phyloP scores from a whole-genome alignment of 306 rosid species.

The Cicer yamashitae region DNA sequence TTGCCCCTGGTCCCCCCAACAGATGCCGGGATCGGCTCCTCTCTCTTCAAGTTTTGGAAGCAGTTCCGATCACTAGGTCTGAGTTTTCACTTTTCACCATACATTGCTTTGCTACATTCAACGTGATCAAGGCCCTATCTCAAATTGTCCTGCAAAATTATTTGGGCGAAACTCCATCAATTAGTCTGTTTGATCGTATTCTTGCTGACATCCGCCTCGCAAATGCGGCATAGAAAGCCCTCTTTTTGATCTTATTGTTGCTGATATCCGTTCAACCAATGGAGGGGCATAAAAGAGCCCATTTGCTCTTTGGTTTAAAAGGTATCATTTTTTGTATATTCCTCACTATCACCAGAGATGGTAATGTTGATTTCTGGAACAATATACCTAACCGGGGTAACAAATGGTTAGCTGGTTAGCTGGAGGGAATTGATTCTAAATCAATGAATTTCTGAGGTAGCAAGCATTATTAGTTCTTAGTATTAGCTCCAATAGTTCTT shows the following conservation, averaged over 20 bases:
- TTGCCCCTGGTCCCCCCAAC: conserved; percentile 57
- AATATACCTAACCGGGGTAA: background rate
- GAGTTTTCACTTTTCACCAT: background rate
- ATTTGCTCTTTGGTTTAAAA: conserved; percentile 32
- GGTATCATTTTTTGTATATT: conserved; percentile 34
- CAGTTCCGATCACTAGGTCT: conserved; percentile 45
- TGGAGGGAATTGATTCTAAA: conserved; percentile 25
- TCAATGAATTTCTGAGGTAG: conserved; percentile 11
- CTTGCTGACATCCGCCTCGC: background rate
- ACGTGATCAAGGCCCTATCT: conserved; percentile 28
- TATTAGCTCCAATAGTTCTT: conserved; percentile 32
- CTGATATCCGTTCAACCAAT: conserved; percentile 20
- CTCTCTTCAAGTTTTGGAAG: conserved; percentile 79
- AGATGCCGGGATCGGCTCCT: conserved; percentile 63
- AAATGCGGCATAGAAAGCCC: background rate
- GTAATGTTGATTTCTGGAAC: conserved; percentile 31
- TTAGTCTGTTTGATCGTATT: conserved; percentile 5
- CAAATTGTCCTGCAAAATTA: background rate
- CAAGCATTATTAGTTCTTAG: conserved; percentile 1
- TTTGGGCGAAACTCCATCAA: background rate
- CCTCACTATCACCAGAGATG: conserved; percentile 19
- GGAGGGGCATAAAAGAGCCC: conserved; percentile 8
- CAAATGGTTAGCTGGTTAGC: conserved; percentile 4
- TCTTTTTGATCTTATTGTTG: conserved; percentile 14
- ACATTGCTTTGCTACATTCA: conserved; percentile 7